phyloP scores from a whole-genome alignment of 768 basidiomycete species.

The Antrodiella citrinella region DNA sequence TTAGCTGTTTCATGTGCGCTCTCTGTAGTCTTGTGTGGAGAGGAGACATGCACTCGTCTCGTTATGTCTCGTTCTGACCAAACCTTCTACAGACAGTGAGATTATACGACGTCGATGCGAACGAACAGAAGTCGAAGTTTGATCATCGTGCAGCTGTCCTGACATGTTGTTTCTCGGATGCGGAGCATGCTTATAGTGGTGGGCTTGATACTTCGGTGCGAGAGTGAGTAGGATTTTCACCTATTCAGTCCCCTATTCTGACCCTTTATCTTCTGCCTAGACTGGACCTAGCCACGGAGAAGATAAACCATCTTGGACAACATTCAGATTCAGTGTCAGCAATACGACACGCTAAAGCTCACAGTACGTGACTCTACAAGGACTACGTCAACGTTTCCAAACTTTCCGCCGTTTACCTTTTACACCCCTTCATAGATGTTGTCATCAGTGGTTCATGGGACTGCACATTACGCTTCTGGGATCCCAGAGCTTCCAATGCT shows the following conservation, averaged over 20 bases:
- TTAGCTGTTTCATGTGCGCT: too few relatives aligned
- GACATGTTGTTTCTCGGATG: constrained; percentile 69
- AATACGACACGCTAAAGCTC: constrained; percentile 59
- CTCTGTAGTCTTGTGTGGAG: too few relatives aligned
- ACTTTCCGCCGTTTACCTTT: not conserved
- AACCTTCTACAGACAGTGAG: constrained; percentile 42
- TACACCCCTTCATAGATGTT: too few relatives aligned
- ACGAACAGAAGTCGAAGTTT: constrained; percentile 71
- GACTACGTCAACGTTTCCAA: not conserved
- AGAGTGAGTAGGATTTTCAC: constrained; percentile 46
- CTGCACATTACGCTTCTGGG: constrained; percentile 81
- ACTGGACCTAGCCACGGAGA: constrained; percentile 69
- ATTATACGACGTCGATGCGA: constrained; percentile 44
- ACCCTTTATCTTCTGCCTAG: constrained; percentile 29
- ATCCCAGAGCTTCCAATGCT: constrained; percentile 53
- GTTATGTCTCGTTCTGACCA: constrained; percentile 12
- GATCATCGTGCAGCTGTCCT: constrained; percentile 87
- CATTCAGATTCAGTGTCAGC: constrained; percentile 76
- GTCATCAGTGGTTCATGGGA: constrained; percentile 93
- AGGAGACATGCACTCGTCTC: too few relatives aligned
- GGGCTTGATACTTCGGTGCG: constrained; percentile 79
- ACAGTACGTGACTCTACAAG: constrained; percentile 38
- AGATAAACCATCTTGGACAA: constrained; percentile 65
- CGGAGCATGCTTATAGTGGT: constrained; percentile 68
- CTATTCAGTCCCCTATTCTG: not conserved